Evolutionary conservation across 371 early-diverging fungal species (phyloP), one percentile per base, ranked within the genome.

Genomic region (Catenaria anguillulae): DNA sequence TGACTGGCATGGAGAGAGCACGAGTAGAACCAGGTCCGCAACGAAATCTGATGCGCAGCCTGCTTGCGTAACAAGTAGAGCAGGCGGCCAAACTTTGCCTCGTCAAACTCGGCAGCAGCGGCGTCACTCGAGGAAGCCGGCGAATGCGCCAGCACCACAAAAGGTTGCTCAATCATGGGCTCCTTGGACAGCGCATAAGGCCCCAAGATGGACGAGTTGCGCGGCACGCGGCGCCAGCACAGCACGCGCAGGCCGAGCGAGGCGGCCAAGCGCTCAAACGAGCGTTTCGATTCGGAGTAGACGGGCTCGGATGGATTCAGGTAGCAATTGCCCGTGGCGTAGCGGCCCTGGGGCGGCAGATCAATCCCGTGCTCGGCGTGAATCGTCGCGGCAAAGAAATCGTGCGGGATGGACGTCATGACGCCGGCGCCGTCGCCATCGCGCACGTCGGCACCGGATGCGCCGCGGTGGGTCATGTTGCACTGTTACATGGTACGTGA

Each of bases 381-480:
- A 52, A 78, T 74, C 62, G 83, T 86, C 60, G 77, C 76, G 40
- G 75, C 72, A 67, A 96, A 83, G 70, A 93, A 84, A 46, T 80
- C 73, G 74, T 95, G 92, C 33, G 97, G 97, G 65, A 97, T 90
- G 34, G 83, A 80, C 13, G 87, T 80, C 93, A 97, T 95, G 62
- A 94, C 88, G 33, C 77, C 90, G 19, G 88, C 87, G 56, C 90
- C 89, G 71, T 90, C 89, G 68, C 89, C 89, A 66, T 90, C 89
- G 40, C 87, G 77, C 60, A 80, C 82, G 71, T 93, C 93, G 46
- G 93, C 89, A 63, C 93, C 92, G 37, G 90, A 87, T 4, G 79
- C 79, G 69, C 97, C 97, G 67, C 97, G 84, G 74, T 96, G 97
- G 60, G 92, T 91, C 97, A 96, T 93, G 75, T 93, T 93, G 77